These are phyloP conservation scores for Toxoplasma gondii DNA, from an alignment of 169 alveolate species.

Conservation along the genomic window DNA sequence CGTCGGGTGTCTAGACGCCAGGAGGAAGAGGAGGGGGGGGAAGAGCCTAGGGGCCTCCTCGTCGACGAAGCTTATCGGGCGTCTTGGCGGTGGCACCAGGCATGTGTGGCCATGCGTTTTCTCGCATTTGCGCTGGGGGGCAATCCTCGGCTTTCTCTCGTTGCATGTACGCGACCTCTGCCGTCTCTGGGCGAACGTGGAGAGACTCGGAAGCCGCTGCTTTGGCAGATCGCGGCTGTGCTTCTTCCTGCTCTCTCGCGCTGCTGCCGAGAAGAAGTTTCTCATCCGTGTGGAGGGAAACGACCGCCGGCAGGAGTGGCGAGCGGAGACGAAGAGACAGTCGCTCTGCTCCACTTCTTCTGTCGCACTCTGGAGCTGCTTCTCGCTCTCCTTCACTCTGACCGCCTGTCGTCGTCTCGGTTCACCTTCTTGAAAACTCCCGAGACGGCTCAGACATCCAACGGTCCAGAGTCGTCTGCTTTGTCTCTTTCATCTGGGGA, in stretches of 20 bases:
- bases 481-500: not conserved
- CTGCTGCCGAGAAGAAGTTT: not conserved
- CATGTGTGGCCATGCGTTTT: not conserved
- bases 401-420: not conserved
- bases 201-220: not conserved
- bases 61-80: not conserved
- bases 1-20: not conserved
- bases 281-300: not conserved
- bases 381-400: not conserved
- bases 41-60: not conserved
- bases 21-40: not conserved
- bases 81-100: not conserved
- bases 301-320: not conserved
- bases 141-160: not conserved
- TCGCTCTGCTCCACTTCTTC: not conserved
- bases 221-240: not conserved
- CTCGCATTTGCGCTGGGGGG: not conserved
- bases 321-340: not conserved
- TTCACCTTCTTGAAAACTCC: not conserved
- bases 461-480: not conserved
- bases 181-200: not conserved
- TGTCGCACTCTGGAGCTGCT: not conserved
- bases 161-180: not conserved
- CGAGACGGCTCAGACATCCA: not conserved
- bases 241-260: not conserved